A percentile compares a stretch with the other conserved stretches of the same genome.
Conservation (phyloP, 2,329 filamentous ascomycete species). For the Phyllosticta paracitricarpa region DNA sequence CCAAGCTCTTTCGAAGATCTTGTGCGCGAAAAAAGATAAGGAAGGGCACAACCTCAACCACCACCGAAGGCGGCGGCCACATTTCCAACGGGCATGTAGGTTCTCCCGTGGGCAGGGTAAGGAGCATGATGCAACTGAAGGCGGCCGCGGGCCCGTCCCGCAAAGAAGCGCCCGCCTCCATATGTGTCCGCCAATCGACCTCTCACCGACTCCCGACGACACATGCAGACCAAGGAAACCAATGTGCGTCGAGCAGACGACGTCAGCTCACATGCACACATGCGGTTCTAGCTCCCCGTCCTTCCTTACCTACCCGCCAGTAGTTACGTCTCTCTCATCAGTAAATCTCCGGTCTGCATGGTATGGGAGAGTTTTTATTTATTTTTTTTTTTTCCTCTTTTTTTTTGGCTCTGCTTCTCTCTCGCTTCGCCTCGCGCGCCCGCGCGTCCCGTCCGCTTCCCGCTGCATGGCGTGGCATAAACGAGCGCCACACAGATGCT, state of each 20-base stretch:
- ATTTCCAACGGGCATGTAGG: too few relatives aligned
- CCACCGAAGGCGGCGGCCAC: too few relatives aligned
- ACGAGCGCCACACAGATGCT: not conserved
- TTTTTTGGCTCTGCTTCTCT: not conserved
- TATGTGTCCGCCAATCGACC: not conserved
- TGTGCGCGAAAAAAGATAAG: too few relatives aligned
- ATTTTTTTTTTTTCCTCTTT: not conserved
- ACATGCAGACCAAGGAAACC: not conserved
- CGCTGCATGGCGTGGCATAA: not conserved
- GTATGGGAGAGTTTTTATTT: too few relatives aligned
- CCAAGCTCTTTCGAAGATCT: too few relatives aligned
- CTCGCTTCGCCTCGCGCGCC: not conserved
- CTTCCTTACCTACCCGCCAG: not conserved
- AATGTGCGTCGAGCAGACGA: not conserved
- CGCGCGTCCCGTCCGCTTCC: not conserved
- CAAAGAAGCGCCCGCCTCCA: not conserved
- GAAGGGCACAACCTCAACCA: too few relatives aligned
- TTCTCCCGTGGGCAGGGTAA: too few relatives aligned
- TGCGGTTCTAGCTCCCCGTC: too few relatives aligned
- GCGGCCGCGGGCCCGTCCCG: not conserved
- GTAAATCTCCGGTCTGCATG: not conserved
- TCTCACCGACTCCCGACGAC: not conserved
- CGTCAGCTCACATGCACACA: not conserved
- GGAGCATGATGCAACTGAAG: not conserved
- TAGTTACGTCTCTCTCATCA: not conserved